Evolutionary conservation across 2,329 filamentous ascomycete species (phyloP), one percentile per base, ranked within the genome.

Genomic region (Aspergillus intermedius): DNA sequence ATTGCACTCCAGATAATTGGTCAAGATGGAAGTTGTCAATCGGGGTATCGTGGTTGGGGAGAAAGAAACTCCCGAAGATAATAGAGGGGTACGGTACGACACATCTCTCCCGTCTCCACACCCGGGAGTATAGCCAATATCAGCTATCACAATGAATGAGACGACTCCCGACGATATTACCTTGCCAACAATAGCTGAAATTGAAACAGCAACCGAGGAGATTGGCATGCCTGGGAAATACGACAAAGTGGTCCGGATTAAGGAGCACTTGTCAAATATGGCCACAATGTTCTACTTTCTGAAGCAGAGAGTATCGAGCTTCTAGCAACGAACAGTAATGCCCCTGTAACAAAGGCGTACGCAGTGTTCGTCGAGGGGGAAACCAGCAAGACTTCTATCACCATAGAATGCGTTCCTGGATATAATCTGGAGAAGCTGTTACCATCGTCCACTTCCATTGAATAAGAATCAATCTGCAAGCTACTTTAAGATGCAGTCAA

Each of bases 251-350:
- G 52, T 59, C 49, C 49, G 52, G 44, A 49, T 56, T 30, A 50
- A 46, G 34, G 51, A 55, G 46, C 49, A 40, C 37, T 58, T 12
- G 55, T 59, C 44, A 59, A 59, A 52, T 30, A 54, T 12, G 51
- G 48, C 30, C 15, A 44, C 30, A 44, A 32, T 10, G 51, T 59
- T 17, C 23, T 48, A 19, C 54, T 52, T 6, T 39, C 52, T 5
- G 54, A 59, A 28, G 54, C 54, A 34, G 54, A 59, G 32, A 58
- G 55, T 44, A 56, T 58, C 48, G 49, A 43, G 37, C 56, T 56
- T 25, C 42, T 56, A 12, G 48, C 49, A 19, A 22, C 49, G 9
- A 56, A 54, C 30, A 52, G 50, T 40, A 51, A 54, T 22, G 45
- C 53, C 41, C 43, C 43, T 19, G 48, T 55, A 5, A 49, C 46